Percentiles rank a stretch among this genome's conserved stretches.
Conservation (phyloP, 257 asterid species). For the Solanum boliviense region DNA sequence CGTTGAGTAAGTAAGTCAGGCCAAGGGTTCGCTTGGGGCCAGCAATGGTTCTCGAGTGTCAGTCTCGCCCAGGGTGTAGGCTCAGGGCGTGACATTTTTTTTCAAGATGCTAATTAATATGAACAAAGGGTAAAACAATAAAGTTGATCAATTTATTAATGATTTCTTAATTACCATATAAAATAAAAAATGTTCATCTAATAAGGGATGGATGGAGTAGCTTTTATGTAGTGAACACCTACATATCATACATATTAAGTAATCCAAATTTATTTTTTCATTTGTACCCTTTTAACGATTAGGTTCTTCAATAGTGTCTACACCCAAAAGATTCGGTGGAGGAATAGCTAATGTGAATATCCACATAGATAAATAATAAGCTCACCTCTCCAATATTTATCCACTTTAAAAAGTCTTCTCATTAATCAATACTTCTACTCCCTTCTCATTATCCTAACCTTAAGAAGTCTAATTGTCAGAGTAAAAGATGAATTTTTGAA, state of each 20-base stretch:
- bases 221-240: neutral
- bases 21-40: no score
- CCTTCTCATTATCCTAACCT: neutral
- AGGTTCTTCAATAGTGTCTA: neutral
- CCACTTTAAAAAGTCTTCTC: neutral
- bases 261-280: neutral
- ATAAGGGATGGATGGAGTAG: no score
- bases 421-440: neutral
- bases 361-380: neutral
- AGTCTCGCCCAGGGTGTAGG: no score
- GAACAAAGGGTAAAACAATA: no score
- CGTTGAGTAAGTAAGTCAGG: no score
- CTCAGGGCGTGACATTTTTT: no score
- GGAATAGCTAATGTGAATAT: neutral
- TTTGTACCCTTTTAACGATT: neutral
- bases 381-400: no score
- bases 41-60: no score
- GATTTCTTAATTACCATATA: no score
- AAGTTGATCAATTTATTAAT: no score
- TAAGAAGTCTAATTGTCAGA: neutral
- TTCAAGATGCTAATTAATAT: no score
- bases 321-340: neutral
- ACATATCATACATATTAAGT: neutral
- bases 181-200: no score
- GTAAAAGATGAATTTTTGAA: neutral